phyloP scores from a whole-genome alignment of 345 rosid species.

The Eucalyptus urophylla region DNA sequence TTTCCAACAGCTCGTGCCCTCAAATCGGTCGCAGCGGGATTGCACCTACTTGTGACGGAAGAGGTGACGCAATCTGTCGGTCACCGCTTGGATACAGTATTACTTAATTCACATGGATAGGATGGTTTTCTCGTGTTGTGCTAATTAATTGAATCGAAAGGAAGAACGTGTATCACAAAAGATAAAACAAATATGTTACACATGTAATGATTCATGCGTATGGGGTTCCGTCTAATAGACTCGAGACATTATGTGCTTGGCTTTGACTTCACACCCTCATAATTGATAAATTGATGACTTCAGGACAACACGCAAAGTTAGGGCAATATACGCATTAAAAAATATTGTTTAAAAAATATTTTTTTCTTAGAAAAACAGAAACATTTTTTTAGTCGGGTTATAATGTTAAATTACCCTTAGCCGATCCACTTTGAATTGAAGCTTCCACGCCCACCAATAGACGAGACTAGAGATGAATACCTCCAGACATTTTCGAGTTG shows the following conservation, averaged over 20 bases:
- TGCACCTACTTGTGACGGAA: background rate
- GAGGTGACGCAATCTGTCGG: background rate
- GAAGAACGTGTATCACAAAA: background rate
- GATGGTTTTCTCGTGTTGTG: background rate
- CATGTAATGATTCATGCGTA: background rate
- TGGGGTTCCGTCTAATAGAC: background rate
- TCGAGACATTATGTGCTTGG: background rate
- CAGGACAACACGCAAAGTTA: background rate
- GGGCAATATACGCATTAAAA: background rate
- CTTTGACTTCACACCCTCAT: background rate
- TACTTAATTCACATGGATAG: background rate
- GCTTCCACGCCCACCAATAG: background rate
- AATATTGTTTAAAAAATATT: background rate
- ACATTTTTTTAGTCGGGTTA: fast-evolving
- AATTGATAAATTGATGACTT: background rate
- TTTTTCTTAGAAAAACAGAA: background rate
- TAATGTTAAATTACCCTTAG: background rate
- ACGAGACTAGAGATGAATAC: background rate
- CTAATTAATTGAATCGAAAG: background rate
- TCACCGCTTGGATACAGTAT: background rate
- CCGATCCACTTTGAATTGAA: background rate
- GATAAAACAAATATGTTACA: background rate
- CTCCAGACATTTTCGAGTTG: background rate
- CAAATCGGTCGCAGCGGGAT: no score
- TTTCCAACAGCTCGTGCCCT: no score